Percentiles rank a stretch among this genome's conserved stretches.
phyloP scores from a whole-genome alignment of 2,329 filamentous ascomycete genomes.

The Amauroascus verrucosus region DNA sequence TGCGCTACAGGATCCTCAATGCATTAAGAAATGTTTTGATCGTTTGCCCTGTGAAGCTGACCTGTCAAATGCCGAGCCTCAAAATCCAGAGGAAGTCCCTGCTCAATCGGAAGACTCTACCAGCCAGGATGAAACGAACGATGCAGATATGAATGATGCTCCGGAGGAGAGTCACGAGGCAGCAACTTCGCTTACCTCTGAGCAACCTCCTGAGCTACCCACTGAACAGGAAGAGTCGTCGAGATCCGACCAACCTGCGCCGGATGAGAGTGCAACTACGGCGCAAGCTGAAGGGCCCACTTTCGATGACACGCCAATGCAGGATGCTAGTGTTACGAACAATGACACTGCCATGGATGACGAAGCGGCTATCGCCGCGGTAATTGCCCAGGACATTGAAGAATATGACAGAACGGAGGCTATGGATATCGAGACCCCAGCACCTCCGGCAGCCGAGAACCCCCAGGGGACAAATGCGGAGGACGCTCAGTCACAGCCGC shows the following conservation, averaged over 20 bases:
- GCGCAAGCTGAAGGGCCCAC: background rate
- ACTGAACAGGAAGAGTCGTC: background rate
- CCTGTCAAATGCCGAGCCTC: background rate
- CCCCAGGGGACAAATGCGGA: background rate
- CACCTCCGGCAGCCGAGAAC: background rate
- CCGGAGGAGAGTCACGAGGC: conserved; percentile 4
- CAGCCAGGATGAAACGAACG: conserved; percentile 15
- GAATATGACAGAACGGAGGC: conserved; percentile 16
- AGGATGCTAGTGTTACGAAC: conserved; percentile 2
- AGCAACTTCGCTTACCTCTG: background rate
- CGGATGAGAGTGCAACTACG: background rate
- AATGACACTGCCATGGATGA: conserved; percentile 16
- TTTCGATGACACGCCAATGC: conserved; percentile 2
- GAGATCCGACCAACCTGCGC: background rate
- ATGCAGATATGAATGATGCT: conserved; percentile 14
- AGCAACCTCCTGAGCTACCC: background rate
- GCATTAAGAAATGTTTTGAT: background rate
- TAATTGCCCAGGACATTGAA: conserved; percentile 25
- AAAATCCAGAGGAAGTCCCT: background rate
- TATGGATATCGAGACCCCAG: conserved; percentile 11
- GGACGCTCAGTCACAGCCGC: background rate
- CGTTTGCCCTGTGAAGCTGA: background rate
- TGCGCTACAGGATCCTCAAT: background rate
- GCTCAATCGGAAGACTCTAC: background rate
- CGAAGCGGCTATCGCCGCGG: conserved; percentile 23